Conservation (phyloP, 495 filamentous ascomycete genomes). For the Hypoxylon cercidicola region DNA sequence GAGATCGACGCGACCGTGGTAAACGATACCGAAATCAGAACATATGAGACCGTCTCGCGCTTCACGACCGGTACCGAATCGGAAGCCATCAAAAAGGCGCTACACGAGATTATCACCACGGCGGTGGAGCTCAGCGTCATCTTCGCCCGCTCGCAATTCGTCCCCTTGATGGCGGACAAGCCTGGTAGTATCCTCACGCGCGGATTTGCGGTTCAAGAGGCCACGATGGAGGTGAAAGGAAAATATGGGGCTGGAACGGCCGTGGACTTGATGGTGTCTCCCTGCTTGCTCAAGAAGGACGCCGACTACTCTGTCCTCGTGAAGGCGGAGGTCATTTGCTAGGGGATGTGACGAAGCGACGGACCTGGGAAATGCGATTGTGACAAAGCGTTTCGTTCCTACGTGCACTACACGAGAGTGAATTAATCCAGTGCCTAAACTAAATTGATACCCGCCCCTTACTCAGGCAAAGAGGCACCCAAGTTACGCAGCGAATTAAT, state of each 20-base stretch:
- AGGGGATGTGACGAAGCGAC: background rate
- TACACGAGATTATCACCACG: constrained; percentile 26
- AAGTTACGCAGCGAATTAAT: background rate
- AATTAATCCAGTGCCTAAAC: background rate
- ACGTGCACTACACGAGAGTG: constrained; percentile 9
- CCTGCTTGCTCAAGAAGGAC: constrained; percentile 43
- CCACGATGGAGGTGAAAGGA: constrained; percentile 37
- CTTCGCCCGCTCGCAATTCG: constrained; percentile 24
- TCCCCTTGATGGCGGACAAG: constrained; percentile 38
- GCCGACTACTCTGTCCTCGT: constrained; percentile 37
- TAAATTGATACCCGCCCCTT: constrained; percentile 1
- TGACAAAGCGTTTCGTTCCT: constrained; percentile 2
- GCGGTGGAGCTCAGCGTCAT: constrained; percentile 35
- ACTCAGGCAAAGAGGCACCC: background rate
- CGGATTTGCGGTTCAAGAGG: constrained; percentile 33
- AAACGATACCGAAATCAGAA: constrained; percentile 16
- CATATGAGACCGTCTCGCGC: constrained; percentile 16
- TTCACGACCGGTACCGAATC: constrained; percentile 21
- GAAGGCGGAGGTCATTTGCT: constrained; percentile 46
- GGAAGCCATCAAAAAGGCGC: constrained; percentile 9
- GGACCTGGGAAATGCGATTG: constrained; percentile 1
- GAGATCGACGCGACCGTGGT: constrained; percentile 20
- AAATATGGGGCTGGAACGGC: constrained; percentile 16
- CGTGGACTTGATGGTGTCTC: constrained; percentile 45
- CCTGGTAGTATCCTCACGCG: constrained; percentile 34